Conservation (phyloP, 2,329 filamentous ascomycete genomes). For the Sarocladium brachiariae region DNA sequence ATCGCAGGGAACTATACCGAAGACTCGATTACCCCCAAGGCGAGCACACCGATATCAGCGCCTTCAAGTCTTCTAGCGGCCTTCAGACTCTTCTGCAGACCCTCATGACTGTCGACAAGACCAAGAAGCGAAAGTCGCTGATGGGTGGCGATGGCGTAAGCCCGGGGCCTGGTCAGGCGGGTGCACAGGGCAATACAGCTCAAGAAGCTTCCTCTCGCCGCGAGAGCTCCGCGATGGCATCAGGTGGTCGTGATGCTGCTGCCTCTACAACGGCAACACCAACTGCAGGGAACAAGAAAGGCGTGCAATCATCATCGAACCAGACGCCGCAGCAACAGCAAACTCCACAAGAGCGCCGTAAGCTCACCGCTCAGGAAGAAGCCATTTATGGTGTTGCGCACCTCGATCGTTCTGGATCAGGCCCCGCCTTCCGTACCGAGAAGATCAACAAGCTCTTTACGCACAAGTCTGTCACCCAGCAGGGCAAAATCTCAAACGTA, state of each 20-base stretch:
- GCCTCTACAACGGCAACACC: conserved; percentile 28
- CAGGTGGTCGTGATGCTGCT: conserved; percentile 28
- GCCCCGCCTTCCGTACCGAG: conserved; percentile 85
- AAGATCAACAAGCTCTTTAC: conserved; percentile 72
- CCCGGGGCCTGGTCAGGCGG: conserved; percentile 20
- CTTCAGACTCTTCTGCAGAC: conserved; percentile 75
- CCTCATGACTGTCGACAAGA: conserved; percentile 75
- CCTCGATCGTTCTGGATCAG: conserved; percentile 77
- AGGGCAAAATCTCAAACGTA: conserved; percentile 65
- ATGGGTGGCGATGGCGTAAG: conserved; percentile 52
- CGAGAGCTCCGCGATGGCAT: conserved; percentile 46
- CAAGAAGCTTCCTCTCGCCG: conserved; percentile 34
- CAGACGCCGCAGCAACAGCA: conserved; percentile 25
- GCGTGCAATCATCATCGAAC: conserved; percentile 28
- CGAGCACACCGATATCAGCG: conserved; percentile 56
- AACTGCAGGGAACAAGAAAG: conserved; percentile 40
- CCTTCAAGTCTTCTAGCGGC: conserved; percentile 76
- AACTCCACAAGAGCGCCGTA: conserved; percentile 48
- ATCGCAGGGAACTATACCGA: conserved; percentile 79
- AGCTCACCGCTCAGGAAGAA: conserved; percentile 70
- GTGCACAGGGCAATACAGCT: conserved; percentile 12
- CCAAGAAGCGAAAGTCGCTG: conserved; percentile 76
- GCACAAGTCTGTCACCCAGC: conserved; percentile 70
- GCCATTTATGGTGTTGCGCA: conserved; percentile 75
- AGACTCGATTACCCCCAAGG: conserved; percentile 69